Conservation (phyloP, 1,284 basidiomycete genomes). For the Wolfiporia cocos region DNA sequence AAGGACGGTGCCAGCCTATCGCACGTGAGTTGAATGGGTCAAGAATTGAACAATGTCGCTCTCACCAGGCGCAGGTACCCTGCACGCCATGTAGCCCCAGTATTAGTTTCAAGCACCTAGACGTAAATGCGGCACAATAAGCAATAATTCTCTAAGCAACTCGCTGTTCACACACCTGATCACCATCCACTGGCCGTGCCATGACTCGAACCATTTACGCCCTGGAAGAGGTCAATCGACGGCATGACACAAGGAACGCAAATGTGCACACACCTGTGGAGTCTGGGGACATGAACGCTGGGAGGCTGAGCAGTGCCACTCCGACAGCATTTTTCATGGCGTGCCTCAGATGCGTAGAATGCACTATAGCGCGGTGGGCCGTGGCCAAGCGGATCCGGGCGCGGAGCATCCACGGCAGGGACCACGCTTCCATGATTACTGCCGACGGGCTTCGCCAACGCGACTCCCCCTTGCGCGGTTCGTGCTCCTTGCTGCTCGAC, state of each 20-base stretch:
- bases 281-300: constrained; percentile 35
- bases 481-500: background rate
- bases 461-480: constrained; percentile 8
- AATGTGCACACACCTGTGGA: constrained; percentile 26
- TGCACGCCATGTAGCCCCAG: constrained; percentile 43
- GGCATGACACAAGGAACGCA: background rate
- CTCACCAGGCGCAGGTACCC: constrained; percentile 40
- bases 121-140: constrained; percentile 27
- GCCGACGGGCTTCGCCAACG: background rate
- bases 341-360: constrained; percentile 39
- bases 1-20: constrained; percentile 37
- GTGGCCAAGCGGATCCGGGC: constrained; percentile 31
- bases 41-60: background rate
- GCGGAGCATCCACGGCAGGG: constrained; percentile 25
- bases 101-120: constrained; percentile 47
- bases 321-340: constrained; percentile 42
- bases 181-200: constrained; percentile 44
- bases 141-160: background rate
- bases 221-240: constrained; percentile 18
- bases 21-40: background rate
- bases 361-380: constrained; percentile 25
- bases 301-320: constrained; percentile 36
- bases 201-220: constrained; percentile 31
- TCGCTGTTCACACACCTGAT: constrained; percentile 26
- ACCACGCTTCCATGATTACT: constrained; percentile 25